These are phyloP conservation scores for Pholiota molesta DNA, from an alignment of 768 basidiomycete genomes.

Conservation along the genomic window DNA sequence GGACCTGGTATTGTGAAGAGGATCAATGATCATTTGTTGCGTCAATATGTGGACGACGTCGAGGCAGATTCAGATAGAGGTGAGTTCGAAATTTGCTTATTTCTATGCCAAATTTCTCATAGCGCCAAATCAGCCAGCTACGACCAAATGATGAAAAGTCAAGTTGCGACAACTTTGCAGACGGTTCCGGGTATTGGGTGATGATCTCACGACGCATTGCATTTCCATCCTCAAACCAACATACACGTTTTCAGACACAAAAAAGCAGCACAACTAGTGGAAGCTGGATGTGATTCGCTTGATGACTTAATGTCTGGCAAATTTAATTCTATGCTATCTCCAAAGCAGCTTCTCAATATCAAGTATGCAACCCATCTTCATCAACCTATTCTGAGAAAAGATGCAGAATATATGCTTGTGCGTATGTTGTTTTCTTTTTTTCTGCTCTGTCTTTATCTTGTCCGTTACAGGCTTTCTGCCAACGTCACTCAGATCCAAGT, in stretches of 20 bases:
- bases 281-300: constrained; percentile 50
- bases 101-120: constrained; percentile 6
- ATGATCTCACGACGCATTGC: constrained; percentile 9
- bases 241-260: constrained; percentile 25
- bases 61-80: constrained; percentile 29
- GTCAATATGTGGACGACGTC: constrained; percentile 26
- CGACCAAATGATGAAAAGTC: constrained; percentile 29
- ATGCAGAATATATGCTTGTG: constrained; percentile 52
- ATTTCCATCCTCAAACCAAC: constrained; percentile 1
- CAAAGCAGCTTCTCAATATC: constrained; percentile 38
- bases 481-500: constrained; percentile 46
- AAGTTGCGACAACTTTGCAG: constrained; percentile 35
- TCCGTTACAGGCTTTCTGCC: constrained; percentile 48
- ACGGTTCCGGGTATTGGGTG: constrained; percentile 54
- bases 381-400: constrained; percentile 35
- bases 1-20: constrained; percentile 46
- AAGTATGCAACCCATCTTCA: constrained; percentile 44
- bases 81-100: constrained; percentile 10
- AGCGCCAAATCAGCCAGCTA: constrained; percentile 16
- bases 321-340: constrained; percentile 41
- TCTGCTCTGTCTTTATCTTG: neutral
- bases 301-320: constrained; percentile 42
- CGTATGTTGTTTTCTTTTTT: constrained; percentile 15
- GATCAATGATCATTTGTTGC: constrained; percentile 40
- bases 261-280: constrained; percentile 48